Conservation (phyloP, 73 alveolate species). For the Stentor roeselii region DNA sequence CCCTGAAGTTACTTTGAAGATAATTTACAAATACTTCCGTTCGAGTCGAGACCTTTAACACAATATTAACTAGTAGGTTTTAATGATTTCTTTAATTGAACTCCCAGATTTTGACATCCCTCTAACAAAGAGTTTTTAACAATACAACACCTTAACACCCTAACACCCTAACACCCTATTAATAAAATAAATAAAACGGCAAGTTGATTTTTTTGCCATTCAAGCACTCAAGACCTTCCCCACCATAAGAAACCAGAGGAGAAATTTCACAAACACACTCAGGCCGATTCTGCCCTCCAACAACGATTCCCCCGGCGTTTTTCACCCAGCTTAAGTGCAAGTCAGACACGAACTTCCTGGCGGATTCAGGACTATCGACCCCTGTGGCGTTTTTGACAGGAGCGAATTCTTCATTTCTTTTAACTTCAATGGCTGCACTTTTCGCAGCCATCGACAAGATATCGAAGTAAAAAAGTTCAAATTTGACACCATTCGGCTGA, state of each 20-base stretch:
- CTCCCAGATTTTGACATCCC: too few relatives aligned
- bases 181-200: background rate
- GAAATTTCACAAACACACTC: slow-evolving; percentile 13
- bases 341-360: slow-evolving; percentile 49
- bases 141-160: too few relatives aligned
- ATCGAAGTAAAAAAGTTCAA: slow-evolving; percentile 67
- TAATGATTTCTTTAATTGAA: too few relatives aligned
- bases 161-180: too few relatives aligned
- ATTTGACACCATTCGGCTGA: slow-evolving; percentile 57
- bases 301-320: slow-evolving; percentile 34
- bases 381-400: slow-evolving; percentile 85
- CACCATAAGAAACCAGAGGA: slow-evolving; percentile 14
- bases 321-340: slow-evolving; percentile 46
- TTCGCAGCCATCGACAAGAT: slow-evolving; percentile 51
- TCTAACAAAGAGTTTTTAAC: too few relatives aligned
- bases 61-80: too few relatives aligned
- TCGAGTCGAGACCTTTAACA: background rate
- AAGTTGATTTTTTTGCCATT: background rate
- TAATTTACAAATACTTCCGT: background rate
- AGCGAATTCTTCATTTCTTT: slow-evolving; percentile 76
- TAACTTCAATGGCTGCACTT: slow-evolving; percentile 52
- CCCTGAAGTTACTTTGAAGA: background rate
- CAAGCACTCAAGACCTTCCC: background rate
- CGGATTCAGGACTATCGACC: slow-evolving; percentile 69
- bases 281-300: background rate